These are phyloP conservation scores for Sporothrix mexicana DNA, from an alignment of 2,329 filamentous ascomycete species.

Conservation along the genomic window DNA sequence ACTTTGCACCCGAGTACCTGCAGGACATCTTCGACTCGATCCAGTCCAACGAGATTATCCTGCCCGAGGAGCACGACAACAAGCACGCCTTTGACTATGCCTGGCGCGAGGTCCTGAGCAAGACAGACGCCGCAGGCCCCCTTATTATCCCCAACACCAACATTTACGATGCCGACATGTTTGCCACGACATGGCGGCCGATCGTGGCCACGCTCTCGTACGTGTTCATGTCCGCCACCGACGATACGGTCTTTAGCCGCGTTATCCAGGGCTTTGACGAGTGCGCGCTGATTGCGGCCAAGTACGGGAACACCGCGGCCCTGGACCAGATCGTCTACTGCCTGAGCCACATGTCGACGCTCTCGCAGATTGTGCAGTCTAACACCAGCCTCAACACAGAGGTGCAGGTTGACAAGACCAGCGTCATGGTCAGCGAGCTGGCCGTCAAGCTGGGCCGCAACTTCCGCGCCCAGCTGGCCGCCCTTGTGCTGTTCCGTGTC, in stretches of 20 bases:
- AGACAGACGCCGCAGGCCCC: conserved; percentile 76
- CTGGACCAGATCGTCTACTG: conserved; percentile 93
- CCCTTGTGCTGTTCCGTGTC: conserved; percentile 92
- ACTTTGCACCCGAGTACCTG: conserved; percentile 84
- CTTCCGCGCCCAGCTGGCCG: conserved; percentile 90
- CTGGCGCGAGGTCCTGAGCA: conserved; percentile 91
- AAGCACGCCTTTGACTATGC: conserved; percentile 96
- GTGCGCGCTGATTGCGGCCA: conserved; percentile 88
- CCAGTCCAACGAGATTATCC: conserved; percentile 89
- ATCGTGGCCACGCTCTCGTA: conserved; percentile 95
- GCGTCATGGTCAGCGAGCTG: conserved; percentile 97
- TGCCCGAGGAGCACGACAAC: conserved; percentile 97
- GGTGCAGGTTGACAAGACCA: conserved; percentile 87
- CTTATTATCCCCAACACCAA: conserved; percentile 86
- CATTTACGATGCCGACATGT: conserved; percentile 97
- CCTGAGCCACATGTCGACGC: conserved; percentile 85
- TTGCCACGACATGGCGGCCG: conserved; percentile 92
- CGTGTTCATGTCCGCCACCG: conserved; percentile 98
- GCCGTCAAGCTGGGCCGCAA: conserved; percentile 95
- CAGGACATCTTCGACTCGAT: conserved; percentile 90
- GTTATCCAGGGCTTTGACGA: conserved; percentile 96
- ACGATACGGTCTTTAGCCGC: conserved; percentile 91
- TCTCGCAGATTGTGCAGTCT: conserved; percentile 68
- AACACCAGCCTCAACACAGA: conserved; percentile 94
- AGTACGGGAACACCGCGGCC: conserved; percentile 81